Base-by-base conservation (phyloP, 495 filamentous ascomycete genomes). In the Penicillium roqueforti region DNA sequence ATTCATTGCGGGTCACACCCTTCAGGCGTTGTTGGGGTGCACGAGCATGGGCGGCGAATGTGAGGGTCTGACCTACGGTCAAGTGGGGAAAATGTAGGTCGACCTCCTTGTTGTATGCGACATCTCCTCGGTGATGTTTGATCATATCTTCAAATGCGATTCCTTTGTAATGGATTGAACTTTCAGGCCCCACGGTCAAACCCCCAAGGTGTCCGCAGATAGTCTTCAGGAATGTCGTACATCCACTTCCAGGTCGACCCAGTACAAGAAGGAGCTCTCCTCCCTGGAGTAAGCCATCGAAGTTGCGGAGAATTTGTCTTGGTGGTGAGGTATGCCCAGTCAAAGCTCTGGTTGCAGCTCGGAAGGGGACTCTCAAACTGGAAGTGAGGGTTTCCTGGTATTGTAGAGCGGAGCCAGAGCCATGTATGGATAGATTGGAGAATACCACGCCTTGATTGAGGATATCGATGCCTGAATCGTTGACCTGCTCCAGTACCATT, bases 81-180 rank as follows among this genome's bases (percentile, higher is more conserved):
- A 88, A 68, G 31, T 83, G 79, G 1, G 83, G 82, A 57, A 86
- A 81, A 64, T 87, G 81, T 19, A 78, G 72, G 59, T 88, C 85
- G 31, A 80, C 77, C 69, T 86, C 78, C 43, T 76, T 68, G 55
- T 83, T 78, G 59, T 86, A 87, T 18, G 83, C 69, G 14, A 83
- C 76, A 50, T 87, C 83, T 9, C 85, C 84, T 49, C 79, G 72
- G 62, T 80, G 82, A 45, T 81, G 64, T 48, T 76, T 78, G 38
- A 75, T 71, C 67, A 83, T 83, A 42, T 72, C 59, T 8, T 71
- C 59, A 48, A 74, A 76, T 8, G 69, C 68, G 26, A 79, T 55
- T 2, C 76, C 75, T 19, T 80, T 70, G 51, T 77, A 81, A 40
- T 76, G 73, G 22, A 83, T 67, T 5, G 54, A 52, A 5, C 52